Base-by-base conservation (phyloP, 352 stramenopile species). In the Elongisporangium undulatum region DNA sequence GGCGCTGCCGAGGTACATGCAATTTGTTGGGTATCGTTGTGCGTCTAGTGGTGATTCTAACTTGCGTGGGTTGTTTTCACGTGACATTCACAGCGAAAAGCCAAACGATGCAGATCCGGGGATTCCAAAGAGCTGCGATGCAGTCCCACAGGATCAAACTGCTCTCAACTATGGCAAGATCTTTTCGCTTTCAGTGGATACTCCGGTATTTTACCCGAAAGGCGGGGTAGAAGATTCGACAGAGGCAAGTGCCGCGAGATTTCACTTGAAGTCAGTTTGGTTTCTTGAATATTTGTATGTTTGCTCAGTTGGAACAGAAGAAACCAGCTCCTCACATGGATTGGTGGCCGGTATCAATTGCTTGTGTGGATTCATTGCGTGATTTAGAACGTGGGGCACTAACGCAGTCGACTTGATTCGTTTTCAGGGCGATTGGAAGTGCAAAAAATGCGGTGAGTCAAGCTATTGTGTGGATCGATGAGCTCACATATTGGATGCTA, bases 381-480 rank as follows among this genome's bases (percentile, higher is more conserved):
- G 8, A 41, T 41, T 9, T 41, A 13, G 13, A 2, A 41, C 24
- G 9, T 41, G 29, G 29, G 29, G 5, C 29, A 41, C 29, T 41
- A 41, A 41, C 29, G 1, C 1, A 9, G 29, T 41, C 29, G 29
- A 41, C 29, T 15, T 9, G 4, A 41, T 15, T 41, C 9, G 5
- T 41, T 7, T 15, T 41, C 9, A 91, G 82, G 82, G 82, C 20
- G 82, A 91, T 62, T 91, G 82, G 82, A 91, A 89, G 51, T 91
- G 82, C 69, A 82, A 59, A 26, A 88, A 77, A 23, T 91, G 82
- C 65, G 82, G 82, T 89, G 68, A 62, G 64, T 19, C 51, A 13
- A 16, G 21, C 49, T 20, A 3, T 22, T 20, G 29, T 41, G 5
- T 9, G n/a, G n/a, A 15, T 41, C 29, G 4, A 41, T 41, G 29